Base-by-base conservation (phyloP, 1,284 basidiomycete genomes). In the Baeospora myosura region DNA sequence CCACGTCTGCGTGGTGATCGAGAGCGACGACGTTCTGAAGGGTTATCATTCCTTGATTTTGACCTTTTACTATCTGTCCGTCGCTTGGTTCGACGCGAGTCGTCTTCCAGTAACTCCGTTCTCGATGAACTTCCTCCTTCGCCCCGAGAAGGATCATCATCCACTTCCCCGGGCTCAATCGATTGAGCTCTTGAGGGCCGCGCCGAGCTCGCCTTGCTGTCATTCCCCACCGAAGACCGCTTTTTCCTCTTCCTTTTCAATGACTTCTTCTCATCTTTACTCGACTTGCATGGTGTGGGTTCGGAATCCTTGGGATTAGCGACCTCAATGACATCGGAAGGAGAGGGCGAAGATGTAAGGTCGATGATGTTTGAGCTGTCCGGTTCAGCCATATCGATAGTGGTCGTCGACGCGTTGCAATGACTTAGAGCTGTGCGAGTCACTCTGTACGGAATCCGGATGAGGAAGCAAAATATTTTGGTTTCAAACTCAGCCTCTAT, bases 1-100 rank as follows among this genome's bases (percentile, higher is more conserved):
- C 41, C 34, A 21, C 21, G 31, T 7, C 25, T 17, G 40, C 26
- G 40, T 16, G 20, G 25, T 6, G 43, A 23, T 11, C 31, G 21
- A 11, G 43, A 32, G 10, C 29, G 10, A 12, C 21, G 8, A 24
- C 22, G 26, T 28, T 28, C 26, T n/a, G 8, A n/a, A 28, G 26
- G 26, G 8, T 22, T 8, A 10, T 23, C 11, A 21, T 16, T 17
- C 10, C 17, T 5, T 8, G 5, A 5, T 37, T 37, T 23, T 5
- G 8, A 5, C 23, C 23, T 23, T 37, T 16, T 21, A 7, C 17
- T 17, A 8, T 34, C 17, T 8, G 10, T 7, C 8, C 32, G 10
- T 7, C n/a, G n/a, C n/a, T n/a, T n/a, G n/a, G n/a, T n/a, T n/a
- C n/a, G n/a, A n/a, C n/a, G n/a, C n/a, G n/a, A n/a, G n/a, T n/a